phyloP scores from a whole-genome alignment of 2,329 filamentous ascomycete genomes.

The Drechslera avenae region DNA sequence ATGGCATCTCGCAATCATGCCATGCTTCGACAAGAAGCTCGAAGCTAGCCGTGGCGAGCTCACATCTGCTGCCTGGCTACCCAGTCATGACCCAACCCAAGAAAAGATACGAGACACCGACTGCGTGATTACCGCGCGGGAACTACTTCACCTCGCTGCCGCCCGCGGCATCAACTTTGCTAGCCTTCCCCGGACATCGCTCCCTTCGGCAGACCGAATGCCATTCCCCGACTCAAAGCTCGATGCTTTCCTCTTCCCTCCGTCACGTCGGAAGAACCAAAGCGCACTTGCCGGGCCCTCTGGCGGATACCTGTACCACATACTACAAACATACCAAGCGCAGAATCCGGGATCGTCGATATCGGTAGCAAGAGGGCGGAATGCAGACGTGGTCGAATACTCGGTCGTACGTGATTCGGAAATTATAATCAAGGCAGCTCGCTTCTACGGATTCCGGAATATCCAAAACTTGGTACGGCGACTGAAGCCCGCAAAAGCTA shows the following conservation, averaged over 20 bases:
- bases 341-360: constrained; percentile 74
- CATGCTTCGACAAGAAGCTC: constrained; percentile 98
- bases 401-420: constrained; percentile 61
- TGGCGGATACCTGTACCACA: constrained; percentile 86
- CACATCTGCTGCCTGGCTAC: constrained; percentile 75
- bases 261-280: constrained; percentile 44
- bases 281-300: constrained; percentile 73
- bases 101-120: constrained; percentile 79
- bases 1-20: constrained; percentile 97
- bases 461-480: constrained; percentile 97
- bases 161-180: constrained; percentile 80
- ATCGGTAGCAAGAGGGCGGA: constrained; percentile 75
- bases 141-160: constrained; percentile 86
- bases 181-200: constrained; percentile 64
- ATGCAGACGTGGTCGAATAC: constrained; percentile 90
- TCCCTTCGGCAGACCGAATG: constrained; percentile 54
- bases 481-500: constrained; percentile 78
- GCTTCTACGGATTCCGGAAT: constrained; percentile 97
- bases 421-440: constrained; percentile 59
- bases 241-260: constrained; percentile 74
- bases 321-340: constrained; percentile 75
- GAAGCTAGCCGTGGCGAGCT: constrained; percentile 94
- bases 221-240: constrained; percentile 76
- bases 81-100: constrained; percentile 27
- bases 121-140: constrained; percentile 96